Percentiles rank a stretch among this genome's conserved stretches.
These are phyloP conservation scores for Bassia scoparia DNA, from an alignment of 148 eudicot genomes.

Conservation along the genomic window DNA sequence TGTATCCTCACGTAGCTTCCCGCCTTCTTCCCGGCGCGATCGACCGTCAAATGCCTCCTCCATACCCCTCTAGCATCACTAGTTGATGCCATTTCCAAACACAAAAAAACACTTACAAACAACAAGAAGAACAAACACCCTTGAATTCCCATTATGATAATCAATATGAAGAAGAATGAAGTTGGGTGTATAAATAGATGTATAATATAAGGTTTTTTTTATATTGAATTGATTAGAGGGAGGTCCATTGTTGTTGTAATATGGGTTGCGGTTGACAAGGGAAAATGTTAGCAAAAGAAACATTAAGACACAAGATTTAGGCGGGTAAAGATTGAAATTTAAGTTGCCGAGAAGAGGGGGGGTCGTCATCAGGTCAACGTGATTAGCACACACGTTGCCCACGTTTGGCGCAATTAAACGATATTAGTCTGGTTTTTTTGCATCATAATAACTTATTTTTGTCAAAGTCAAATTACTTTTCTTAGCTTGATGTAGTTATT, in stretches of 20 bases:
- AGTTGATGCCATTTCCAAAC: not conserved
- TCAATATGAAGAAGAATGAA: not conserved
- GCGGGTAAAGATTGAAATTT: conserved; percentile 10
- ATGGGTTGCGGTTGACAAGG: conserved; percentile 2
- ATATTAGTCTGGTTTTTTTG: conserved; percentile 9
- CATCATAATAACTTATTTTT: not conserved
- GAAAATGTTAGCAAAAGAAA: conserved; percentile 22
- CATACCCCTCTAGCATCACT: not conserved
- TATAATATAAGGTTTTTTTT: not conserved
- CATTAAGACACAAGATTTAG: conserved; percentile 20
- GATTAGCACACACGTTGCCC: conserved; percentile 31
- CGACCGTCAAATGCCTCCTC: conserved; percentile 32
- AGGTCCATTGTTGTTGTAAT: not conserved
- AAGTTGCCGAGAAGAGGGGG: not conserved
- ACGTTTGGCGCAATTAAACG: conserved; percentile 23
- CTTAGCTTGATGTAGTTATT: too few species aligned
- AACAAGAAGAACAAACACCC: not conserved
- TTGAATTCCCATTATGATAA: conserved; percentile 8
- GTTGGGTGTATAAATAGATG: not conserved
- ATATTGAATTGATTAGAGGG: not conserved
- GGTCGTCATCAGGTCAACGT: conserved; percentile 22
- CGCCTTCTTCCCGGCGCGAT: conserved; percentile 25
- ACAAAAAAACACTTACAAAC: not conserved
- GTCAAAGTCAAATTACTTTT: not conserved
- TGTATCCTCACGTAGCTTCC: conserved; percentile 34